Percentiles rank a stretch among this genome's conserved stretches.
phyloP scores from a whole-genome alignment of 2,329 filamentous ascomycete species.

The Fusarium sacchari region DNA sequence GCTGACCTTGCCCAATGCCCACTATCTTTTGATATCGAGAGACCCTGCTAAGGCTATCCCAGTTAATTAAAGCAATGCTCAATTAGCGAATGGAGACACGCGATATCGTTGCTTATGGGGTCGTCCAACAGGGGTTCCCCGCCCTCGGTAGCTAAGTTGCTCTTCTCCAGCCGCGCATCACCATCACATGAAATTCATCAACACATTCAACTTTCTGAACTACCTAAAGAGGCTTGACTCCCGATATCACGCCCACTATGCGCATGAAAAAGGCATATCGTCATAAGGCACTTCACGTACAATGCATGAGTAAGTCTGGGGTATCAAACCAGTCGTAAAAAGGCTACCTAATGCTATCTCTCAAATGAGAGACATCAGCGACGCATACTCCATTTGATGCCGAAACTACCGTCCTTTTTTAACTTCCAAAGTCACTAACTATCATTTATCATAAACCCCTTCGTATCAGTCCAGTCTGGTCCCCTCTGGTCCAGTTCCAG shows the following conservation, averaged over 20 bases:
- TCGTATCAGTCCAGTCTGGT: not conserved
- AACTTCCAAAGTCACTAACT: conserved; percentile 22
- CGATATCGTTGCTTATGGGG: not conserved
- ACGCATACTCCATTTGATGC: conserved; percentile 33
- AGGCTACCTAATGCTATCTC: conserved; percentile 28
- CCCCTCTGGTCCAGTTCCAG: not conserved
- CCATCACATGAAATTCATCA: conserved; percentile 23
- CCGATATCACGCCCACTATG: not conserved
- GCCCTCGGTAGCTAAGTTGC: conserved; percentile 18
- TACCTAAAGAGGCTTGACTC: not conserved
- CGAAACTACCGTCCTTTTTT: conserved; percentile 22
- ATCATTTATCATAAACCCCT: conserved; percentile 31
- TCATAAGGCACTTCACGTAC: not conserved
- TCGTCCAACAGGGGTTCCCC: conserved; percentile 31
- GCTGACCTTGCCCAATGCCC: conserved; percentile 3
- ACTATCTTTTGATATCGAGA: conserved; percentile 4
- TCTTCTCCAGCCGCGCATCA: conserved; percentile 8
- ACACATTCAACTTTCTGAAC: not conserved
- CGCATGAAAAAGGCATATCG: not conserved
- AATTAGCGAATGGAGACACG: conserved; percentile 8
- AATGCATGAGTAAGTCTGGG: not conserved
- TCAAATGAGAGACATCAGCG: conserved; percentile 1
- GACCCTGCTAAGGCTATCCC: conserved; percentile 23
- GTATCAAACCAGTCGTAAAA: conserved; percentile 37
- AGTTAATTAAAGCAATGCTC: conserved; percentile 33